Percentiles rank a stretch among this genome's conserved stretches.
Evolutionary conservation across 768 basidiomycete genomes (phyloP).

Genomic region (Neoboletus brunneissimus): DNA sequence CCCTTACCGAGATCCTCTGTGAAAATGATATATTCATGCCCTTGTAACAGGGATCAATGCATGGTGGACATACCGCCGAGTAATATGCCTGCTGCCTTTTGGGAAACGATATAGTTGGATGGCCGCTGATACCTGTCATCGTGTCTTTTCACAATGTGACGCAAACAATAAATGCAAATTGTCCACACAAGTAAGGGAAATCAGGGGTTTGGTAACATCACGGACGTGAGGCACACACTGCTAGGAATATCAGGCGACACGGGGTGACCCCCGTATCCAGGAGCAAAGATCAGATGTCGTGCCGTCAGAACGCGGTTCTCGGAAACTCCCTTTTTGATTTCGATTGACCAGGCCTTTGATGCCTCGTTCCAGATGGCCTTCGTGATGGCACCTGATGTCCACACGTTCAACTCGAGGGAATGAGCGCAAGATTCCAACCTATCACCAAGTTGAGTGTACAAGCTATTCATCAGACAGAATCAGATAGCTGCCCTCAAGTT

Average conservation of each 20-base stretch:
- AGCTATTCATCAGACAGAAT: background rate
- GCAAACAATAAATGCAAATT: background rate
- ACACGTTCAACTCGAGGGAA: constrained; percentile 53
- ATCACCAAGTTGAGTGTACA: constrained; percentile 44
- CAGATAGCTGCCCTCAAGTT: background rate
- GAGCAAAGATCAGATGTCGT: constrained; percentile 51
- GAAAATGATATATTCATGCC: background rate
- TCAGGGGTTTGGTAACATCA: background rate
- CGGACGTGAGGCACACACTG: background rate
- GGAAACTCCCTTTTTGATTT: constrained; percentile 29
- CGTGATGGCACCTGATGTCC: constrained; percentile 46
- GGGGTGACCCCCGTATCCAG: constrained; percentile 43
- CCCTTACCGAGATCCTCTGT: constrained; percentile 1
- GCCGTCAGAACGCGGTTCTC: constrained; percentile 35
- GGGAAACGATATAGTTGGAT: constrained; percentile 3
- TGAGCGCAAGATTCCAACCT: constrained; percentile 58
- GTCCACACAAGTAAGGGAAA: background rate
- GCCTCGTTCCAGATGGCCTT: constrained; percentile 35
- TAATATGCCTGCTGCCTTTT: background rate
- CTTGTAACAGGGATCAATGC: background rate
- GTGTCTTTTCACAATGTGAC: background rate
- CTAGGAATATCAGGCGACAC: constrained; percentile 39
- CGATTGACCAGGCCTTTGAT: constrained; percentile 41
- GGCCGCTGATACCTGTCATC: constrained; percentile 2
- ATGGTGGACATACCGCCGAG: constrained; percentile 4